Percentiles rank a stretch among this genome's conserved stretches.
phyloP scores from a whole-genome alignment of 2,329 filamentous ascomycete species.

The Beauveria sp. region DNA sequence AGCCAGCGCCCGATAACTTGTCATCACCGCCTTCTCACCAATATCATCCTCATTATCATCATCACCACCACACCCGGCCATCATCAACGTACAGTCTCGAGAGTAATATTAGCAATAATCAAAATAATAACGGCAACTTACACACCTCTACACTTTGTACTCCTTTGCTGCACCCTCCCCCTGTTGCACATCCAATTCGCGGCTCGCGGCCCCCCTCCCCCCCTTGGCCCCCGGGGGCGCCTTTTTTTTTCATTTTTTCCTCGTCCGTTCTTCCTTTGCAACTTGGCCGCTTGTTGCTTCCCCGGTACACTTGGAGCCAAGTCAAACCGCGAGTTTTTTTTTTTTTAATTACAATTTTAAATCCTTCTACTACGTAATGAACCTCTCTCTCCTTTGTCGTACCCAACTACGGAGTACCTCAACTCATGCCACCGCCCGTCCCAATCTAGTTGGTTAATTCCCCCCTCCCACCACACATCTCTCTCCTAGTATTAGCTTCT shows the following conservation, averaged over 20 bases:
- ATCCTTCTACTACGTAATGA: too few species aligned
- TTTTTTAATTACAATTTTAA: too few species aligned
- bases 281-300: background rate
- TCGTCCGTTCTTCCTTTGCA: background rate
- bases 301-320: background rate
- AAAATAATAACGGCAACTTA: background rate
- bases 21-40: too few species aligned
- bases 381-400: background rate
- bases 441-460: conserved; percentile 17
- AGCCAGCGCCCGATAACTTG: too few species aligned
- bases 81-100: background rate
- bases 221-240: background rate
- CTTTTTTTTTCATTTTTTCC: background rate
- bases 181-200: conserved; percentile 7
- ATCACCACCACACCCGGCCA: background rate
- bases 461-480: background rate
- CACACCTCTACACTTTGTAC: background rate
- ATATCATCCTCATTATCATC: background rate
- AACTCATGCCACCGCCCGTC: conserved; percentile 28
- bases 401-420: conserved; percentile 2
- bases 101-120: too few species aligned
- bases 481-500: background rate
- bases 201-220: background rate
- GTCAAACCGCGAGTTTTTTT: too few species aligned
- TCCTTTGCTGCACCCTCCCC: background rate